These are phyloP conservation scores for Apiospora rasikravindrae DNA, from an alignment of 2,329 filamentous ascomycete genomes.

Conservation along the genomic window DNA sequence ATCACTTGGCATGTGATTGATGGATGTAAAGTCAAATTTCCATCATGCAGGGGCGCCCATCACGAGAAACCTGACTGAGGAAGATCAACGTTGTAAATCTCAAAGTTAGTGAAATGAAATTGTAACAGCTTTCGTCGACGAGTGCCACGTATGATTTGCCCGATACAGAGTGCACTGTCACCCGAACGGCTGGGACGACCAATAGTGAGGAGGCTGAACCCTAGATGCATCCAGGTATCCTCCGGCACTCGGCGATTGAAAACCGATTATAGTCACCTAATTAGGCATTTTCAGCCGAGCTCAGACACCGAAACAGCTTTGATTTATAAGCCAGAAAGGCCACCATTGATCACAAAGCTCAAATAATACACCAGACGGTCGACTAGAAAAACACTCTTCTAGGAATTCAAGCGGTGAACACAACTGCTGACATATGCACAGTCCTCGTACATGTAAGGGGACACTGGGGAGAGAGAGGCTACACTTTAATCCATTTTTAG, in stretches of 20 bases:
- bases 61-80: neutral
- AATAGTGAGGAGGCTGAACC: constrained; percentile 1
- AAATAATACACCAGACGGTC: too few species aligned
- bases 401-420: neutral
- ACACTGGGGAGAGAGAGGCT: neutral
- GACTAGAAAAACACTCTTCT: neutral
- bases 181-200: neutral
- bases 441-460: neutral
- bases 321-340: neutral
- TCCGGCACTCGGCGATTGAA: neutral
- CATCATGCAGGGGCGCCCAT: neutral
- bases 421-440: neutral
- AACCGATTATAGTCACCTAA: neutral
- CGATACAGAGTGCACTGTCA: neutral
- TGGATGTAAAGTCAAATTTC: neutral
- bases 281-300: neutral
- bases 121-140: neutral
- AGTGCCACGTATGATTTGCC: neutral
- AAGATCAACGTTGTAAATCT: neutral
- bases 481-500: neutral
- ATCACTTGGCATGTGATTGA: neutral
- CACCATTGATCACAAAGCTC: too few species aligned
- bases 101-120: neutral
- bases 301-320: neutral
- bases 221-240: neutral